Percentiles rank a stretch among this genome's conserved stretches.
These are phyloP conservation scores for Arachis hypogaea DNA, from an alignment of 306 rosid genomes.

Conservation along the genomic window DNA sequence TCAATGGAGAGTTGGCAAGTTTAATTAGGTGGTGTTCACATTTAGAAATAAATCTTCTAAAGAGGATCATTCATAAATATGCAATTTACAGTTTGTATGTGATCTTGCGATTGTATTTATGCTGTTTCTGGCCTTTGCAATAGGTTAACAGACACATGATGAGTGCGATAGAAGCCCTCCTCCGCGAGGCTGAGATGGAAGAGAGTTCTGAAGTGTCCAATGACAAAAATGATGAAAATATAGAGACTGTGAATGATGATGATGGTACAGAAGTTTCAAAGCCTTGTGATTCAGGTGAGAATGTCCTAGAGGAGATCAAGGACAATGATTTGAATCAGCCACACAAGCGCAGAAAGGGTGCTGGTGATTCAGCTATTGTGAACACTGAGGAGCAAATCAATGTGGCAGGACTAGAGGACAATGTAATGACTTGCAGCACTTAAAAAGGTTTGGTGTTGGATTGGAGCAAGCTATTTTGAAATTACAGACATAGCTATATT, in stretches of 20 bases:
- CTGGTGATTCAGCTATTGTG: not conserved
- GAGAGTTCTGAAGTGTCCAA: slow-evolving; percentile 36
- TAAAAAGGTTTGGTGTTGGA: not conserved
- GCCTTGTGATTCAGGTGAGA: slow-evolving; percentile 30
- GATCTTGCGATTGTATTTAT: not conserved
- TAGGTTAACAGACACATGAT: slow-evolving; percentile 77
- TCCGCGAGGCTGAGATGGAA: slow-evolving; percentile 46
- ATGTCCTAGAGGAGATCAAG: slow-evolving; percentile 36
- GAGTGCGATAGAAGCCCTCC: slow-evolving; percentile 61
- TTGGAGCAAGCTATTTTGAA: not conserved
- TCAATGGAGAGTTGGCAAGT: not conserved
- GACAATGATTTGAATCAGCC: slow-evolving; percentile 38
- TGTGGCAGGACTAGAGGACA: slow-evolving; percentile 1
- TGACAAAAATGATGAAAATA: slow-evolving; percentile 38
- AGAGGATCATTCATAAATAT: not conserved
- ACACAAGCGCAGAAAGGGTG: slow-evolving; percentile 36
- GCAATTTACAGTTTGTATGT: not conserved
- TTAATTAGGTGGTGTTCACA: not conserved
- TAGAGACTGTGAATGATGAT: not conserved
- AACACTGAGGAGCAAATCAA: slow-evolving; percentile 1
- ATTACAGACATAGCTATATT: not conserved
- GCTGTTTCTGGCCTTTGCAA: slow-evolving; percentile 31
- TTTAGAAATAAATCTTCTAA: not conserved
- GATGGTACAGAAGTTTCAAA: slow-evolving; percentile 23
- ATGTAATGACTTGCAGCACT: slow-evolving; percentile 12